A percentile compares a stretch with the other conserved stretches of the same genome.
These are phyloP conservation scores for Candolleomyces eurysporus DNA, from an alignment of 768 basidiomycete species.

Conservation along the genomic window DNA sequence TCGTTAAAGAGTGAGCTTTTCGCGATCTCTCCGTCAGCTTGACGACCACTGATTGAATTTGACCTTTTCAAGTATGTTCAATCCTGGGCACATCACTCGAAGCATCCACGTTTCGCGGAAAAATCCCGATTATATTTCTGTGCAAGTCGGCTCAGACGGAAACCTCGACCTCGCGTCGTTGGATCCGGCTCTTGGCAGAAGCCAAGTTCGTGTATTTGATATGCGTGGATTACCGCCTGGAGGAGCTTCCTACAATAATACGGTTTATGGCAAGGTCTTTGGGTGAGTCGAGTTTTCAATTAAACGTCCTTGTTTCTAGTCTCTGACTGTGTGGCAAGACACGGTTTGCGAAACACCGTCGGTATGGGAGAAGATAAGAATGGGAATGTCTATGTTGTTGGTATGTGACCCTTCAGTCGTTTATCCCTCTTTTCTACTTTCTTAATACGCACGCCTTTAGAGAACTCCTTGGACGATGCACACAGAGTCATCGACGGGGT, in stretches of 20 bases:
- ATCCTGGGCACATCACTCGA: slow-evolving; percentile 11
- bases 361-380: slow-evolving; percentile 11
- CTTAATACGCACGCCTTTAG: neutral
- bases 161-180: slow-evolving; percentile 11
- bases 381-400: slow-evolving; percentile 6
- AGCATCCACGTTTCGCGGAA: slow-evolving; percentile 10
- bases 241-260: slow-evolving; percentile 2
- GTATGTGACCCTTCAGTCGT: neutral
- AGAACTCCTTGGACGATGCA: slow-evolving; percentile 10
- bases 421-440: neutral
- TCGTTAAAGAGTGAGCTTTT: slow-evolving; percentile 12
- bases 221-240: neutral
- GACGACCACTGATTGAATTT: neutral
- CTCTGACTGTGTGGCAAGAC: neutral
- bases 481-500: slow-evolving; percentile 4
- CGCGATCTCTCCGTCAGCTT: neutral
- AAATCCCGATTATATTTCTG: slow-evolving; percentile 10
- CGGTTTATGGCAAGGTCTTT: slow-evolving; percentile 2
- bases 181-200: slow-evolving; percentile 2
- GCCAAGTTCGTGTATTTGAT: slow-evolving; percentile 12
- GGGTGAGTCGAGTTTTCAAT: neutral
- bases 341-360: slow-evolving; percentile 10
- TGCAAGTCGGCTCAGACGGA: slow-evolving; percentile 11
- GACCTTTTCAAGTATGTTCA: slow-evolving; percentile 9
- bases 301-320: neutral